Conservation (phyloP, 306 rosid species). For the Abrus pulchellus region DNA sequence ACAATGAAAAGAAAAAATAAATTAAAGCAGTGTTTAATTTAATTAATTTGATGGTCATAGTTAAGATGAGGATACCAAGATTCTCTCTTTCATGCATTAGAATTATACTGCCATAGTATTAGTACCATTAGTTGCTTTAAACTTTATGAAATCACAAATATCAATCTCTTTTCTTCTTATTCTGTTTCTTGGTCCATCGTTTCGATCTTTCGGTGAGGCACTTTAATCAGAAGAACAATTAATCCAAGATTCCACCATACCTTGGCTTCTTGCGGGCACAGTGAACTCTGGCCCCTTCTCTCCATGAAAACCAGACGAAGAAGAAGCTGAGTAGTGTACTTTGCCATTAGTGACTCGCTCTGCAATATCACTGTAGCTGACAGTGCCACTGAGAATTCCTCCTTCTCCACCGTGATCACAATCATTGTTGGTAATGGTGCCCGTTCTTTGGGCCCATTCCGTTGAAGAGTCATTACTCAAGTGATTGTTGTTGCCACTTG, state of each 20-base stretch:
- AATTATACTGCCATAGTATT: conserved; percentile 35
- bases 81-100: conserved; percentile 59
- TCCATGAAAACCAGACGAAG: conserved; percentile 59
- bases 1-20: neutral
- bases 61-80: conserved; percentile 54
- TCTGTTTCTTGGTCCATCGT: neutral
- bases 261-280: conserved; percentile 67
- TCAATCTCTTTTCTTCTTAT: conserved; percentile 32
- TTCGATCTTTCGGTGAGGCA: neutral
- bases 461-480: conserved; percentile 34
- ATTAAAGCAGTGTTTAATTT: neutral
- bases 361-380: conserved; percentile 43
- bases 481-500: conserved; percentile 35
- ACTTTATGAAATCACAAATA: conserved; percentile 33
- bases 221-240: conserved; percentile 68
- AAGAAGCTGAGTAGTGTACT: conserved; percentile 57
- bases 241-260: conserved; percentile 90
- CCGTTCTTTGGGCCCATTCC: conserved; percentile 57
- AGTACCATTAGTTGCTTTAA: conserved; percentile 33
- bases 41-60: conserved; percentile 61
- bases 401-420: conserved; percentile 34
- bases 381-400: conserved; percentile 50
- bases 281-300: conserved; percentile 60
- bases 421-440: conserved; percentile 38
- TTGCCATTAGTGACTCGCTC: conserved; percentile 49